These are phyloP conservation scores for Hyaloscypha variabilis DNA, from an alignment of 495 filamentous ascomycete genomes.

Conservation along the genomic window DNA sequence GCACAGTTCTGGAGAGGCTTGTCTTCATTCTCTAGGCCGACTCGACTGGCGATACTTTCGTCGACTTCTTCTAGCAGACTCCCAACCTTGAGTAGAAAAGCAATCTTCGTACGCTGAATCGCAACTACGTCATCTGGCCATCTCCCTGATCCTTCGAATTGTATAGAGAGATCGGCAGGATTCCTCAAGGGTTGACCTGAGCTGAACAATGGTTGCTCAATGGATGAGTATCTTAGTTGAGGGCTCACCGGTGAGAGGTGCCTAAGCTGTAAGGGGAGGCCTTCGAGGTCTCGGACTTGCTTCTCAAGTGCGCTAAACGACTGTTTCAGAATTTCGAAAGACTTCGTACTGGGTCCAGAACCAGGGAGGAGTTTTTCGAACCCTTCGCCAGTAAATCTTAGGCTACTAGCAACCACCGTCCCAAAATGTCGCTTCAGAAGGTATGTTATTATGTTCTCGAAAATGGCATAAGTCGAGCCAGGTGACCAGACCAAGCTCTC, in stretches of 20 bases:
- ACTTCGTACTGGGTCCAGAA: constrained; percentile 31
- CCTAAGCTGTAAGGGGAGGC: constrained; percentile 77
- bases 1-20: constrained; percentile 70
- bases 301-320: constrained; percentile 73
- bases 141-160: constrained; percentile 89
- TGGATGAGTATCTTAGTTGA: constrained; percentile 72
- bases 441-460: constrained; percentile 78
- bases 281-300: constrained; percentile 73
- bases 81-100: constrained; percentile 83
- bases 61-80: constrained; percentile 59
- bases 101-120: constrained; percentile 91
- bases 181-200: constrained; percentile 37
- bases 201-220: constrained; percentile 47
- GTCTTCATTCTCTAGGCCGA: constrained; percentile 80
- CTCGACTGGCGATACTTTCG: constrained; percentile 54
- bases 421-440: constrained; percentile 68
- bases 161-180: constrained; percentile 72
- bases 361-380: constrained; percentile 40
- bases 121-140: constrained; percentile 92
- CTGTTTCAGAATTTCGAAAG: constrained; percentile 55
- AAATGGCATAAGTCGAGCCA: constrained; percentile 61
- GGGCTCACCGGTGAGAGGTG: constrained; percentile 73
- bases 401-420: constrained; percentile 48
- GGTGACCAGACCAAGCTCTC: constrained; percentile 84
- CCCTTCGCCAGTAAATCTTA: constrained; percentile 63